Conservation (phyloP, 2,329 filamentous ascomycete genomes). For the Aspergillus ochraceoroseus region DNA sequence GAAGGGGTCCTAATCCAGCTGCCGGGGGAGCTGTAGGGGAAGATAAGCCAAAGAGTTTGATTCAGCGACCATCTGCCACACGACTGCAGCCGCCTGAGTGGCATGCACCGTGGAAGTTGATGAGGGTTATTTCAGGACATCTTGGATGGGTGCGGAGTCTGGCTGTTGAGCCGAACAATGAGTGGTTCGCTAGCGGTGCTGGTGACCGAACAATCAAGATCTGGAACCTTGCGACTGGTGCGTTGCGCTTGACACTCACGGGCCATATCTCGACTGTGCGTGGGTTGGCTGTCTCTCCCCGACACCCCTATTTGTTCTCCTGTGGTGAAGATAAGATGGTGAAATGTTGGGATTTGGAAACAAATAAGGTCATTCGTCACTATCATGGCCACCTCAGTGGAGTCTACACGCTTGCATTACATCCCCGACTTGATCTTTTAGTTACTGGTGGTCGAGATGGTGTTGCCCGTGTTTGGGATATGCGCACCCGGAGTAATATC, state of each 20-base stretch:
- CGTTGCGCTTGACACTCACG: slow-evolving; percentile 78
- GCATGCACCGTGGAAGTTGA: slow-evolving; percentile 97
- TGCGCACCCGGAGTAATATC: slow-evolving; percentile 92
- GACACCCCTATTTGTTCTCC: slow-evolving; percentile 95
- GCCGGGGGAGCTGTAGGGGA: slow-evolving; percentile 34
- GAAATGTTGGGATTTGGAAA: slow-evolving; percentile 98
- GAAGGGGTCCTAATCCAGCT: slow-evolving; percentile 31
- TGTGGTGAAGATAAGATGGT: slow-evolving; percentile 99
- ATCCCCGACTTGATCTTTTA: slow-evolving; percentile 89
- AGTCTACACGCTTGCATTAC: slow-evolving; percentile 88
- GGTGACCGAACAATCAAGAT: slow-evolving; percentile 98
- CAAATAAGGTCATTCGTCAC: slow-evolving; percentile 97
- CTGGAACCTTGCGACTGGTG: slow-evolving; percentile 88
- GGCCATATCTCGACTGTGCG: slow-evolving; percentile 92
- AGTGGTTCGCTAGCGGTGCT: slow-evolving; percentile 95
- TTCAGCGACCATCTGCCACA: slow-evolving; percentile 58
- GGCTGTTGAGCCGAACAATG: slow-evolving; percentile 90
- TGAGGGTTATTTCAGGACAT: slow-evolving; percentile 95
- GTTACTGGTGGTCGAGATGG: slow-evolving; percentile 93
- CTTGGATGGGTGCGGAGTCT: slow-evolving; percentile 88
- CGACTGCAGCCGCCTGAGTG: slow-evolving; percentile 77
- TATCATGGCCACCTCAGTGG: slow-evolving; percentile 96
- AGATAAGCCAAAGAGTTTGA: slow-evolving; percentile 55
- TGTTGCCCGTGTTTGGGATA: slow-evolving; percentile 95
- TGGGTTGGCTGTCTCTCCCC: slow-evolving; percentile 82